Evolutionary conservation across 768 basidiomycete genomes (phyloP).

Genomic region (Mycena amicta): DNA sequence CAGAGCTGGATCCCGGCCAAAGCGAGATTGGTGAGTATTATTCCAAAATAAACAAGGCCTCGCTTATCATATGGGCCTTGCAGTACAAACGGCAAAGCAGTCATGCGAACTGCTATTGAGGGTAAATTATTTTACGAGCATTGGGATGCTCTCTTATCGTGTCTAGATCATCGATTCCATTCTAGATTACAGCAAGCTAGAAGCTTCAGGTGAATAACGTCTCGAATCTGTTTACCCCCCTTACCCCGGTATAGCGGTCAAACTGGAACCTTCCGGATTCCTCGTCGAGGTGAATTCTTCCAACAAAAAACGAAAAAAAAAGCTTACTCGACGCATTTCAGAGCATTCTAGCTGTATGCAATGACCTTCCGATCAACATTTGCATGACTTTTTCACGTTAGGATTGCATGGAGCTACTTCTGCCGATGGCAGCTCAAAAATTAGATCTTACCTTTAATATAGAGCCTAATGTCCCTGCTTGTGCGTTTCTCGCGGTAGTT

Average conservation of each 20-base stretch:
- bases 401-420: slow-evolving; percentile 78
- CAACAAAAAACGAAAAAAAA: not conserved
- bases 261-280: slow-evolving; percentile 68
- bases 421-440: slow-evolving; percentile 76
- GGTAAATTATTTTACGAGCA: slow-evolving; percentile 32
- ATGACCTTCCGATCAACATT: too few relatives aligned
- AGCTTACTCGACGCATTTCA: slow-evolving; percentile 24
- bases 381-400: too few relatives aligned
- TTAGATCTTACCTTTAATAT: slow-evolving; percentile 76
- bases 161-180: slow-evolving; percentile 76
- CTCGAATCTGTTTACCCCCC: slow-evolving; percentile 1
- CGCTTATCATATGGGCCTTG: not conserved
- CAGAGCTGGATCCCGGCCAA: slow-evolving; percentile 68
- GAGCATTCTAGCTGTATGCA: slow-evolving; percentile 70
- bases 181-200: slow-evolving; percentile 77
- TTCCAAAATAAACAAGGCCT: not conserved
- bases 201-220: slow-evolving; percentile 59
- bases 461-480: slow-evolving; percentile 64
- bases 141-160: slow-evolving; percentile 6
- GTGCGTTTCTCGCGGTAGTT: slow-evolving; percentile 35
- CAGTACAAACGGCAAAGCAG: slow-evolving; percentile 77
- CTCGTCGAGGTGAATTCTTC: slow-evolving; percentile 54
- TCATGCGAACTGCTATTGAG: slow-evolving; percentile 76
- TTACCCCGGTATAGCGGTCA: slow-evolving; percentile 51
- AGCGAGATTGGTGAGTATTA: slow-evolving; percentile 60